Percentiles rank a stretch among this genome's conserved stretches.
Evolutionary conservation across 139 green algal species (phyloP).

Genomic region (Marvania coccoides): DNA sequence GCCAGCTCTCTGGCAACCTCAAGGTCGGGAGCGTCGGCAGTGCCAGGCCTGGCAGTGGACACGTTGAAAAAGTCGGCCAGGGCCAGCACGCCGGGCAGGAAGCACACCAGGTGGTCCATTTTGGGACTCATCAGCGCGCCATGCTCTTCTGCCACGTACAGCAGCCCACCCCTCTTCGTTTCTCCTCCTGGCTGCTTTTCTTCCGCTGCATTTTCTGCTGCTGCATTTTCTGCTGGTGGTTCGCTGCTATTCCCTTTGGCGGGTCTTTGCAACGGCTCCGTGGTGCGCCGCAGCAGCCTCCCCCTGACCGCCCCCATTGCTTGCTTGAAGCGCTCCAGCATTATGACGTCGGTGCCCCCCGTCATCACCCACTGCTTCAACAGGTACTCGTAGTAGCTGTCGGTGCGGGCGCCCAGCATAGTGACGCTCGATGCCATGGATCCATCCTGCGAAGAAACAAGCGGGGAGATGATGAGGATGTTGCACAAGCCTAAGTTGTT

Average conservation of each 20-base stretch:
- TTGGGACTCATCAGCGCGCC: conserved; percentile 10
- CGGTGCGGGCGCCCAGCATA: conserved; percentile 40
- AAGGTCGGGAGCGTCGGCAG: conserved; percentile 28
- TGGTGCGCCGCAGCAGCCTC: conserved; percentile 43
- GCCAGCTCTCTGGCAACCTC: conserved; percentile 58
- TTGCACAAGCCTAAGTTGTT: too few relatives aligned
- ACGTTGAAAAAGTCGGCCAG: conserved; percentile 54
- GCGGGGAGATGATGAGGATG: neutral
- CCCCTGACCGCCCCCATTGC: conserved; percentile 51
- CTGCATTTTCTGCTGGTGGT: too few relatives aligned
- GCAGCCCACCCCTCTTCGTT: conserved; percentile 36
- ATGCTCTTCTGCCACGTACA: conserved; percentile 48
- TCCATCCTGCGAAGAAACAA: too few relatives aligned
- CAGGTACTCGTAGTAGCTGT: conserved; percentile 80
- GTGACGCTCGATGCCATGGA: neutral
- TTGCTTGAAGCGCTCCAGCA: conserved; percentile 37
- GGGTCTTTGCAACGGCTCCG: too few relatives aligned
- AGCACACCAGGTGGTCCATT: conserved; percentile 86
- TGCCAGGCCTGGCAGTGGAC: conserved; percentile 13
- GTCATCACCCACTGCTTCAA: conserved; percentile 66
- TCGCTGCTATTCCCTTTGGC: too few relatives aligned
- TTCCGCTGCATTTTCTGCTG: too few relatives aligned
- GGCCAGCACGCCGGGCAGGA: conserved; percentile 70
- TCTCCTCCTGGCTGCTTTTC: too few relatives aligned
- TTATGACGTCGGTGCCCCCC: conserved; percentile 17